Conservation (phyloP, 2,329 filamentous ascomycete species). For the Phoma sp. region DNA sequence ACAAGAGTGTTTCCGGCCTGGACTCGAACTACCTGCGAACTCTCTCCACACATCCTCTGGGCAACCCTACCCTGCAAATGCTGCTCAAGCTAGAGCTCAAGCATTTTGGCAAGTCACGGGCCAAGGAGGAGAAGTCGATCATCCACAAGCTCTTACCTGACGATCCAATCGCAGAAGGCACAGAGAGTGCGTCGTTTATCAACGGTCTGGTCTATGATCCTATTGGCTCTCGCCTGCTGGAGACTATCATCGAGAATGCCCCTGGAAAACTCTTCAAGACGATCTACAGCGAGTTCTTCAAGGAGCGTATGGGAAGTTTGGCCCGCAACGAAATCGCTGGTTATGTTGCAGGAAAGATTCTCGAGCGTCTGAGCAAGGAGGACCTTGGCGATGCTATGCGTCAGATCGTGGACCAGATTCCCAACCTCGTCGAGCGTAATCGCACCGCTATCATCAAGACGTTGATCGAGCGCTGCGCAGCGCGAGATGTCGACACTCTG, state of each 20-base stretch:
- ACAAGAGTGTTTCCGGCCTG: constrained; percentile 74
- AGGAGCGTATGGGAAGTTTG: constrained; percentile 77
- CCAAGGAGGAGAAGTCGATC: constrained; percentile 70
- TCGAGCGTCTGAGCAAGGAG: constrained; percentile 85
- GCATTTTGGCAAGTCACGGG: constrained; percentile 70
- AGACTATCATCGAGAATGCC: constrained; percentile 79
- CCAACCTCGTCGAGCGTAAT: constrained; percentile 73
- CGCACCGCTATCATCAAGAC: constrained; percentile 80
- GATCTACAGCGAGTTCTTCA: constrained; percentile 80
- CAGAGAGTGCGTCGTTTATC: constrained; percentile 79
- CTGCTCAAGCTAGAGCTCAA: constrained; percentile 85
- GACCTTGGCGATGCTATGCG: constrained; percentile 77
- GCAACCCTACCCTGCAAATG: constrained; percentile 91
- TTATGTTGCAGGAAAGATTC: constrained; percentile 81
- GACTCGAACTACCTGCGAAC: constrained; percentile 82
- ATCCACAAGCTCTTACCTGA: constrained; percentile 81
- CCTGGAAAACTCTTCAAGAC: constrained; percentile 92
- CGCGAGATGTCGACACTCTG: constrained; percentile 65
- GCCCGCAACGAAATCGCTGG: constrained; percentile 88
- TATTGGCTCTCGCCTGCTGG: constrained; percentile 86
- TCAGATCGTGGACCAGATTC: constrained; percentile 74
- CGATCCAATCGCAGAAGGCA: constrained; percentile 73
- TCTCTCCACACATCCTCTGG: constrained; percentile 85
- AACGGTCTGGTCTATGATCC: constrained; percentile 87
- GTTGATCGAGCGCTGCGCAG: constrained; percentile 80